A percentile compares a stretch with the other conserved stretches of the same genome.
Conservation (phyloP, 352 stramenopile species). For the Pelagophyceae sp. region DNA sequence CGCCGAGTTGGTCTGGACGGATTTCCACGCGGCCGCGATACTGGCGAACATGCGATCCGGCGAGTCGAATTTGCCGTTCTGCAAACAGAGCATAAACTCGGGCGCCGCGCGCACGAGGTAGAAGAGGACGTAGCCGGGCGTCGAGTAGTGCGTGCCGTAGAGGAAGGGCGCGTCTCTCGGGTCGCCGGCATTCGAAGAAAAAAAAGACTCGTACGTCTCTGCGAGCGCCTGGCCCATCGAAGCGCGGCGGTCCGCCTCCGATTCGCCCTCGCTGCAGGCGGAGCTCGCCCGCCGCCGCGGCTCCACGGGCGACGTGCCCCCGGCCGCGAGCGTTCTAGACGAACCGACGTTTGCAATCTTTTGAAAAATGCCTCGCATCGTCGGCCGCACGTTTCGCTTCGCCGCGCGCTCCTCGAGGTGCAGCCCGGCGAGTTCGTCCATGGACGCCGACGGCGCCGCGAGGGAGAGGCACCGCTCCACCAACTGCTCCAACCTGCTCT, state of each 20-base stretch:
- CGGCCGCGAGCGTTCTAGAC: too few species aligned
- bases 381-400: background rate
- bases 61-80: slow-evolving; percentile 74
- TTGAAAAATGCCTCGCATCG: too few species aligned
- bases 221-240: background rate
- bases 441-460: slow-evolving; percentile 44
- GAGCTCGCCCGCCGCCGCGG: too few species aligned
- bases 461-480: slow-evolving; percentile 64
- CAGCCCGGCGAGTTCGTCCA: background rate
- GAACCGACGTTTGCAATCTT: too few species aligned
- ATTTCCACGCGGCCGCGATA: slow-evolving; percentile 52
- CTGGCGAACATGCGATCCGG: slow-evolving; percentile 67
- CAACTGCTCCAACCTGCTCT: slow-evolving; percentile 64
- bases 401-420: slow-evolving; percentile 53
- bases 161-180: slow-evolving; percentile 35
- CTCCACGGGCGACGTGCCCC: too few species aligned
- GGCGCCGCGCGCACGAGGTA: slow-evolving; percentile 47
- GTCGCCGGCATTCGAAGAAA: background rate
- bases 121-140: slow-evolving; percentile 46
- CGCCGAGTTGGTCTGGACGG: slow-evolving; percentile 55
- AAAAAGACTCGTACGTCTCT: too few species aligned
- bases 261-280: slow-evolving; percentile 23
- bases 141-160: slow-evolving; percentile 53
- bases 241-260: background rate
- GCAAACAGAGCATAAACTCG: slow-evolving; percentile 73